Conservation (phyloP, 208 protist genomes). For the Vickermania spadyakhi region DNA sequence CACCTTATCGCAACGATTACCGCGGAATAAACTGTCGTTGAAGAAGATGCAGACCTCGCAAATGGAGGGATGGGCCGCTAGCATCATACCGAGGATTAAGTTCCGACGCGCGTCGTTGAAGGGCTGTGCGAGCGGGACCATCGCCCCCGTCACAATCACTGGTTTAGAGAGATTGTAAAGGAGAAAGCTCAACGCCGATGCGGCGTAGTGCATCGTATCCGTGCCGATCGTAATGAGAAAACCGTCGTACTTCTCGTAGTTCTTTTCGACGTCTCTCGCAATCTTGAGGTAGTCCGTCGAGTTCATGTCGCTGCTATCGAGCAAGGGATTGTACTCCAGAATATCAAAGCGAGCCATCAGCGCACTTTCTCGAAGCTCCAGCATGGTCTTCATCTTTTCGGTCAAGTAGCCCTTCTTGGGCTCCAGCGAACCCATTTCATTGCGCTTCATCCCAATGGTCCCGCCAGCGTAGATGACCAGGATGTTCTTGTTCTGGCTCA, state of each 20-base stretch:
- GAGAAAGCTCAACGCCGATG: constrained; percentile 93
- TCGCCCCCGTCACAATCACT: constrained; percentile 94
- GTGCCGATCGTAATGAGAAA: constrained; percentile 96
- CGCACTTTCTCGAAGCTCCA: constrained; percentile 23
- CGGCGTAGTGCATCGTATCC: constrained; percentile 97
- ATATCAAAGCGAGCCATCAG: constrained; percentile 69
- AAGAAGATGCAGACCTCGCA: constrained; percentile 95
- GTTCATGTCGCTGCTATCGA: constrained; percentile 85
- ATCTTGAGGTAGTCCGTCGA: constrained; percentile 71
- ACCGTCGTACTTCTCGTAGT: constrained; percentile 92
- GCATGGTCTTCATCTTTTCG: constrained; percentile 51
- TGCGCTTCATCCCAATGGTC: constrained; percentile 87
- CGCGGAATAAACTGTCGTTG: constrained; percentile 87
- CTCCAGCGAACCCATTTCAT: constrained; percentile 41
- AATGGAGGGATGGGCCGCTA: constrained; percentile 74
- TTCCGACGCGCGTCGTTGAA: constrained; percentile 88
- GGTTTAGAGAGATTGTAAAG: constrained; percentile 94
- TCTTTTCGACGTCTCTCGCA: constrained; percentile 35
- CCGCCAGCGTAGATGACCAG: constrained; percentile 84
- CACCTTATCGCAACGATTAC: constrained; percentile 89
- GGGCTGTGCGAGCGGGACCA: constrained; percentile 84
- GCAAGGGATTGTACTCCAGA: constrained; percentile 61
- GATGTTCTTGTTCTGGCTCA: constrained; percentile 16
- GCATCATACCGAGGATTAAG: constrained; percentile 75
- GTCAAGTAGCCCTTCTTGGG: constrained; percentile 63